Evolutionary conservation across 2,329 filamentous ascomycete species (phyloP).

Genomic region (Diaporthe sp.): DNA sequence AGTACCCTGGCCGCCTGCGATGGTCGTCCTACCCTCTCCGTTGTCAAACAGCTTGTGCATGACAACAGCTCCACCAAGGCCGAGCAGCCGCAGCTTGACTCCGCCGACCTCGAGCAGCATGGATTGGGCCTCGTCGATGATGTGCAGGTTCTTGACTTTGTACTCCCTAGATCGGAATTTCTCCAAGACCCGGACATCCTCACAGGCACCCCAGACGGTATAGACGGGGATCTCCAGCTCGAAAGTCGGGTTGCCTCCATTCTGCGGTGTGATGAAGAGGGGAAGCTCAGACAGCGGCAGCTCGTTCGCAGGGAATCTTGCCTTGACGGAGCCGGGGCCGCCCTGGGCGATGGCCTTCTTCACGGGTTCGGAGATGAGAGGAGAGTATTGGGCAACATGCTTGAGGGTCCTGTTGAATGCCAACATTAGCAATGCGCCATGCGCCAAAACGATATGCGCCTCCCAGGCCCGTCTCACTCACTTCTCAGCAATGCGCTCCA

Average conservation of each 20-base stretch:
- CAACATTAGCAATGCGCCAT: constrained; percentile 41
- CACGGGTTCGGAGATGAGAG: constrained; percentile 84
- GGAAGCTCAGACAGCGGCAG: constrained; percentile 94
- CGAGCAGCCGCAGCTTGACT: constrained; percentile 93
- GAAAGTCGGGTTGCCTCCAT: constrained; percentile 76
- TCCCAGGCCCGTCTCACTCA: constrained; percentile 61
- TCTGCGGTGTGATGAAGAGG: constrained; percentile 73
- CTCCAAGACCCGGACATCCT: constrained; percentile 96
- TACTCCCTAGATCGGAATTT: constrained; percentile 98
- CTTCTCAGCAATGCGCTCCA: constrained; percentile 99
- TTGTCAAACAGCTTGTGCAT: constrained; percentile 99
- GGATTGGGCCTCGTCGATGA: constrained; percentile 98
- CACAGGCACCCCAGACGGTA: constrained; percentile 98
- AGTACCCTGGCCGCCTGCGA: constrained; percentile 96
- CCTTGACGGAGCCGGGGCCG: constrained; percentile 85
- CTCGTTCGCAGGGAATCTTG: constrained; percentile 83
- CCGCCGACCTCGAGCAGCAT: constrained; percentile 95
- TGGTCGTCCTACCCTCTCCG: constrained; percentile 96
- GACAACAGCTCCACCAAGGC: constrained; percentile 94
- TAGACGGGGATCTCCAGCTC: constrained; percentile 97
- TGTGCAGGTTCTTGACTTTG: constrained; percentile 96
- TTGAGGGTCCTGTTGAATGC: constrained; percentile 82
- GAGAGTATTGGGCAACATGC: constrained; percentile 98
- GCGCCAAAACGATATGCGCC: not conserved
- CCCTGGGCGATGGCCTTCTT: constrained; percentile 77